Evolutionary conservation across 257 asterid species (phyloP).

Genomic region (Nicotiana noctiflora): DNA sequence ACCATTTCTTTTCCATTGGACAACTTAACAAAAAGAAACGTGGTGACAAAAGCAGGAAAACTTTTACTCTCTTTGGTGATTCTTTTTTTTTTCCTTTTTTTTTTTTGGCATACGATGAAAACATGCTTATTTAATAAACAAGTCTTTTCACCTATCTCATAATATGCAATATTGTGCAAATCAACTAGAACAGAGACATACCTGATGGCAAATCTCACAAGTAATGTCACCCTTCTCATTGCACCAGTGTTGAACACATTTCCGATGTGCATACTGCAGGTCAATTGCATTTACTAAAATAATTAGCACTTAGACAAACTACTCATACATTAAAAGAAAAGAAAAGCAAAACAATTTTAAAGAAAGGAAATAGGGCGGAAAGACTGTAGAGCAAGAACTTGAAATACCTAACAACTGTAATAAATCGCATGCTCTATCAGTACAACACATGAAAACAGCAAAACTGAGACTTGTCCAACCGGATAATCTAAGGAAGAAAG

Average conservation of each 20-base stretch:
- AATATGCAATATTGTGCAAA: not conserved
- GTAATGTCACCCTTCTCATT: conserved; percentile 94
- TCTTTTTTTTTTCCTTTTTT: not conserved
- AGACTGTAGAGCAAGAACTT: not conserved
- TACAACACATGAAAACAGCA: not conserved
- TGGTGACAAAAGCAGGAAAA: too few species aligned
- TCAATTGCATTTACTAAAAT: conserved; percentile 1
- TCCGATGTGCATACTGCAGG: conserved; percentile 97
- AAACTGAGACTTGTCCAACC: not conserved
- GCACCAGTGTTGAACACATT: conserved; percentile 98
- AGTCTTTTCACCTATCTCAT: not conserved
- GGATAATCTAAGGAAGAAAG: not conserved
- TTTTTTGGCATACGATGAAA: not conserved
- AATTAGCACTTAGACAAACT: not conserved
- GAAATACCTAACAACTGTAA: not conserved
- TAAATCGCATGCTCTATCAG: not conserved
- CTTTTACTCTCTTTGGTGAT: not conserved
- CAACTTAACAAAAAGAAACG: not conserved
- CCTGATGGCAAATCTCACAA: conserved; percentile 98
- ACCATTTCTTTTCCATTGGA: not conserved
- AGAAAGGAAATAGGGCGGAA: not conserved
- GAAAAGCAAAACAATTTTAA: not conserved
- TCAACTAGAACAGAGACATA: conserved; percentile 19
- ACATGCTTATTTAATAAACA: not conserved
- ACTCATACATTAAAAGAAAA: too few species aligned